These are phyloP conservation scores for Metarhizium brunneum DNA, from an alignment of 2,329 filamentous ascomycete species.

Conservation along the genomic window DNA sequence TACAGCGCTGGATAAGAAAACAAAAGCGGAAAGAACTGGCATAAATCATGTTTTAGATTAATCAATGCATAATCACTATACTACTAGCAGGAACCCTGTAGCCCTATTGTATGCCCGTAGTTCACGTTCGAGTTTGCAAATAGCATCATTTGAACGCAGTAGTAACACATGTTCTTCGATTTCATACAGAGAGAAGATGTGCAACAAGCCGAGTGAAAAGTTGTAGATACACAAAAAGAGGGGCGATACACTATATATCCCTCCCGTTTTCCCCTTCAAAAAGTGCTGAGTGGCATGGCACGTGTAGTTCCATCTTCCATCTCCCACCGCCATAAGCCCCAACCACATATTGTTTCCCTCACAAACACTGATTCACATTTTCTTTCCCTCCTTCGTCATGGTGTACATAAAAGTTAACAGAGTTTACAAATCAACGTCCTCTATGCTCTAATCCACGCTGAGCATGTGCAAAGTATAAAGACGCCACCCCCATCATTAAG, in stretches of 20 bases:
- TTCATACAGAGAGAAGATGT: slow-evolving; percentile 4
- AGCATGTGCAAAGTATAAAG: not conserved
- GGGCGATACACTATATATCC: slow-evolving; percentile 4
- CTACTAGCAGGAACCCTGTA: not conserved
- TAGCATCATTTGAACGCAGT: not conserved
- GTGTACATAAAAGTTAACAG: slow-evolving; percentile 1
- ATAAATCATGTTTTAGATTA: not conserved
- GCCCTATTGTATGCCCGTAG: not conserved
- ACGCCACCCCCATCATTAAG: not conserved
- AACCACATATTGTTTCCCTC: not conserved
- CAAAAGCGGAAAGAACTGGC: not conserved
- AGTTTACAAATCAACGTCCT: slow-evolving; percentile 1
- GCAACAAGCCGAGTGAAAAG: slow-evolving; percentile 8
- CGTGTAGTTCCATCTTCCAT: slow-evolving; percentile 1
- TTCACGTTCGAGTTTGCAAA: not conserved
- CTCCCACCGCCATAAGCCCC: not conserved
- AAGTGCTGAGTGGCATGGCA: not conserved
- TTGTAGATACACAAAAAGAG: not conserved
- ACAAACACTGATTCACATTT: not conserved
- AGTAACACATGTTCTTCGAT: not conserved
- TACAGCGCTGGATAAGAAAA: not conserved
- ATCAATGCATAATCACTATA: not conserved
- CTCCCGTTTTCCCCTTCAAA: not conserved
- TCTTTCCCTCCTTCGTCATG: not conserved
- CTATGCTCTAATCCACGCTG: not conserved